Percentiles rank a stretch among this genome's conserved stretches.
Conservation (phyloP, 2,329 filamentous ascomycete species). For the Pseudogymnoascus sp. region DNA sequence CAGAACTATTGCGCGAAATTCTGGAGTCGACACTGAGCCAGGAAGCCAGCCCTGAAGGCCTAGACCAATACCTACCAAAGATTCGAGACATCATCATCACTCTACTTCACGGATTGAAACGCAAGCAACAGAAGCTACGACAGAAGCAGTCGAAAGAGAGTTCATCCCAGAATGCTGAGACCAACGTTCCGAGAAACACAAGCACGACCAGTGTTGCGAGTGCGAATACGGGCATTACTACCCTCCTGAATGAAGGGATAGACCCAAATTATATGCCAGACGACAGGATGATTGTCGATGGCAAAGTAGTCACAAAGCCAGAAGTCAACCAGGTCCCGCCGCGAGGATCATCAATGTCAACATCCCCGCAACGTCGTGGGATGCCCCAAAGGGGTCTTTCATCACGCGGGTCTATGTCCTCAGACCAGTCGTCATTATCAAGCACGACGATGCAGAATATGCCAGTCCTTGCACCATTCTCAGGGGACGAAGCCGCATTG, state of each 20-base stretch:
- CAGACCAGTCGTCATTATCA: constrained; percentile 61
- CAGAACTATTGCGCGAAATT: constrained; percentile 80
- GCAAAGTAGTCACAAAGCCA: constrained; percentile 1
- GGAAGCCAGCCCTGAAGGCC: constrained; percentile 84
- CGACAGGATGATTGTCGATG: constrained; percentile 5
- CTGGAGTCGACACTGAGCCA: constrained; percentile 94
- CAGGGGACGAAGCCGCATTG: constrained; percentile 48
- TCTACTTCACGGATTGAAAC: constrained; percentile 87
- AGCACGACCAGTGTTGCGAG: constrained; percentile 53
- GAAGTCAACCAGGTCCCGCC: constrained; percentile 37
- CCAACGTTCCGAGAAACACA: constrained; percentile 34
- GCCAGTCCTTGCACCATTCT: constrained; percentile 65
- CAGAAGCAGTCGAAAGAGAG: constrained; percentile 51
- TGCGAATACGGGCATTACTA: constrained; percentile 49
- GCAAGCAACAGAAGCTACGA: constrained; percentile 84
- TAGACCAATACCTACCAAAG: constrained; percentile 86
- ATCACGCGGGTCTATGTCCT: constrained; percentile 40
- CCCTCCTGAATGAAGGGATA: constrained; percentile 49
- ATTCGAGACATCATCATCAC: constrained; percentile 99
- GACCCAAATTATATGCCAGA: constrained; percentile 19
- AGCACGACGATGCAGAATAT: constrained; percentile 69
- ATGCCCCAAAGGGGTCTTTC: constrained; percentile 40
- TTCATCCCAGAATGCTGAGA: constrained; percentile 18
- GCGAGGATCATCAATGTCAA: background rate
- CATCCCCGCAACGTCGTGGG: constrained; percentile 19